These are phyloP conservation scores for Schizochytrium sp. DNA, from an alignment of 108 stramenopile species.

Conservation along the genomic window DNA sequence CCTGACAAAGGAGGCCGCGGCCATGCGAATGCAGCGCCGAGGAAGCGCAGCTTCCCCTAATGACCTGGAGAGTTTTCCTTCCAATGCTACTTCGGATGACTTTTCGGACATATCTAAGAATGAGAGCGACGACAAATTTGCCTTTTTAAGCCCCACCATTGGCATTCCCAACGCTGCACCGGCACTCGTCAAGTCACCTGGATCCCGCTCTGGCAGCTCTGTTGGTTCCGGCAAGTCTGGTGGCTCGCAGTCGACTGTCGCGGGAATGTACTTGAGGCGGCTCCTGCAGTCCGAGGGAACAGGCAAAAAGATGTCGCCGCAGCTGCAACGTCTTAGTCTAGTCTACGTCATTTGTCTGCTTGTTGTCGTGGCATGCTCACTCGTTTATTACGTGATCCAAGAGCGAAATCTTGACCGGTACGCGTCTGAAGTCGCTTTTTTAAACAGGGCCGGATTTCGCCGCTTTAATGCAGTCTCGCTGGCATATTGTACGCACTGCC, in stretches of 20 bases:
- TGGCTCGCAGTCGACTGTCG: neutral
- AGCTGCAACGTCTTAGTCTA: neutral
- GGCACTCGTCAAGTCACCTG: neutral
- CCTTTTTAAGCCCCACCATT: neutral
- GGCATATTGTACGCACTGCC: neutral
- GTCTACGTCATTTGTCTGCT: neutral
- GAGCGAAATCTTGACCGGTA: neutral
- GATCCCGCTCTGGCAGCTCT: neutral
- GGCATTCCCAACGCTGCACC: too few relatives aligned
- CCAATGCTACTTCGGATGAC: neutral
- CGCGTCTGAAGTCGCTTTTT: neutral
- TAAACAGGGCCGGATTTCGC: neutral
- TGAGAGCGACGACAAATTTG: neutral
- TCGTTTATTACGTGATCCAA: neutral
- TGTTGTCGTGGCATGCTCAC: neutral
- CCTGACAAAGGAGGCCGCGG: neutral
- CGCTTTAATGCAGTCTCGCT: neutral
- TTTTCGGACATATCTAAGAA: neutral
- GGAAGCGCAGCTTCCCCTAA: neutral
- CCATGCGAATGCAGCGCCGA: neutral
- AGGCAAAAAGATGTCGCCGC: neutral
- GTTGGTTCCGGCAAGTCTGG: neutral
- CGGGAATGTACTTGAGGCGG: neutral
- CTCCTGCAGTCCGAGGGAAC: neutral
- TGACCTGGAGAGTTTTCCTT: neutral